Percentiles rank a stretch among this genome's conserved stretches.
Evolutionary conservation across 2,329 filamentous ascomycete species (phyloP).

Genomic region (Hirsutella minnesotensis): DNA sequence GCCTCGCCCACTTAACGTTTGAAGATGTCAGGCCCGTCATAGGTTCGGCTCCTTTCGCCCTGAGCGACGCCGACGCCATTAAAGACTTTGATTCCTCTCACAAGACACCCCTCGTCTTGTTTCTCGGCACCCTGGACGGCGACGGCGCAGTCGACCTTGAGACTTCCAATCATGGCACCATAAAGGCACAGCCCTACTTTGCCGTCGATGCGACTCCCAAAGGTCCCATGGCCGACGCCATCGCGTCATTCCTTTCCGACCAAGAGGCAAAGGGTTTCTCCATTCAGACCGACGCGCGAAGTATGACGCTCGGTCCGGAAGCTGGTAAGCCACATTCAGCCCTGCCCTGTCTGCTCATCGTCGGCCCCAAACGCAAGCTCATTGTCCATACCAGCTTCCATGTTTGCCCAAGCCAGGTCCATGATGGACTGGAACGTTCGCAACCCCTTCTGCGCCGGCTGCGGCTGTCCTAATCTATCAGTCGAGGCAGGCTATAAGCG

Average conservation of each 20-base stretch:
- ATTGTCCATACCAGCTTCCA: slow-evolving; percentile 49
- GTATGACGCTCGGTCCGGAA: slow-evolving; percentile 46
- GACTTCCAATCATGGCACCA: slow-evolving; percentile 46
- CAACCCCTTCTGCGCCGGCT: slow-evolving; percentile 84
- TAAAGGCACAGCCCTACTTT: slow-evolving; percentile 75
- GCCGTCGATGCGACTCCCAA: slow-evolving; percentile 78
- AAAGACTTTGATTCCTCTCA: slow-evolving; percentile 62
- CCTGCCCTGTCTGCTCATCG: neutral
- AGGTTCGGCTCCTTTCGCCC: slow-evolving; percentile 57
- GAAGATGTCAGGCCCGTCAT: slow-evolving; percentile 60
- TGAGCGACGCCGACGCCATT: slow-evolving; percentile 61
- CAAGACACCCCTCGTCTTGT: slow-evolving; percentile 64
- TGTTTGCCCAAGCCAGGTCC: slow-evolving; percentile 80
- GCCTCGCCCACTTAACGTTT: slow-evolving; percentile 57
- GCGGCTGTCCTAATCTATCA: slow-evolving; percentile 71
- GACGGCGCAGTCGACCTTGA: slow-evolving; percentile 7
- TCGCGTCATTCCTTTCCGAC: slow-evolving; percentile 32
- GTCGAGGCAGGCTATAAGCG: slow-evolving; percentile 73
- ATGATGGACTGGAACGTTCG: slow-evolving; percentile 89
- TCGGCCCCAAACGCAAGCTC: neutral
- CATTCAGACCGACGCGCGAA: slow-evolving; percentile 56
- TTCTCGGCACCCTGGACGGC: slow-evolving; percentile 71
- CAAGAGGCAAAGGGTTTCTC: slow-evolving; percentile 43
- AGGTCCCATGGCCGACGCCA: slow-evolving; percentile 48
- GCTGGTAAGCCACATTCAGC: slow-evolving; percentile 53